Evolutionary conservation across 192 early-diverging fungal genomes (phyloP), one percentile per base, ranked within the genome.

Genomic region (Kappamyces sp.): DNA sequence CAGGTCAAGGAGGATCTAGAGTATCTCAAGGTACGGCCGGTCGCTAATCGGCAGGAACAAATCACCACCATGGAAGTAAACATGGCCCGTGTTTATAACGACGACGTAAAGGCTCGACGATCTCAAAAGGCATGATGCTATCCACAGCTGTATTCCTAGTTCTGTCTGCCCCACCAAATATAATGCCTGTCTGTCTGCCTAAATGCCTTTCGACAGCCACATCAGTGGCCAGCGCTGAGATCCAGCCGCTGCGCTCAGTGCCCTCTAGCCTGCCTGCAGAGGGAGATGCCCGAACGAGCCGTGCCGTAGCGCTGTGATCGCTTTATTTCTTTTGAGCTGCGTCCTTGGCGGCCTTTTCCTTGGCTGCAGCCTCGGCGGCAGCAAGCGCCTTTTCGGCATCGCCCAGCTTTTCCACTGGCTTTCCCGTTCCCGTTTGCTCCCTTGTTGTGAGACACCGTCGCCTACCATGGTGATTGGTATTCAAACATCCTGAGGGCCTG

Each of bases 21-120:
- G 64, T 98, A 92, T 62, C 63, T 98, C 72, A 79, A 90, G 57
- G 22, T 22, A 12, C 22, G 0, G 12, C 22, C 22, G 43, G 22
- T 45, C 12, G 12, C 12, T 45, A 45, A 22, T 22, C 22, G 22
- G 22, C 22, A 22, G 22, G 91, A 94, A 59, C 96, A 98, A 71
- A 91, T 98, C 69, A 98, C 96, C 0, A 96, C 93, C n/a, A 96
- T 98, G 93, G 96, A 98, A 68, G 96, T 72, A 47, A 69, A 84
- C 76, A 93, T 84, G 38, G 94, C 96, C 11, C 84, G 96, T 8
- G 91, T 98, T 9, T 95, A 93, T 67, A 98, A 98, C 76, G 93
- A 90, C 86, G 96, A 98, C 66, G 96, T 98, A 40, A 93, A 91
- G 66, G 81, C 80, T 55, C 72, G 93, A 50, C 71, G 84, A 32